Evolutionary conservation across 2,329 filamentous ascomycete species (phyloP).

Genomic region (Nigrograna mackinnonii): DNA sequence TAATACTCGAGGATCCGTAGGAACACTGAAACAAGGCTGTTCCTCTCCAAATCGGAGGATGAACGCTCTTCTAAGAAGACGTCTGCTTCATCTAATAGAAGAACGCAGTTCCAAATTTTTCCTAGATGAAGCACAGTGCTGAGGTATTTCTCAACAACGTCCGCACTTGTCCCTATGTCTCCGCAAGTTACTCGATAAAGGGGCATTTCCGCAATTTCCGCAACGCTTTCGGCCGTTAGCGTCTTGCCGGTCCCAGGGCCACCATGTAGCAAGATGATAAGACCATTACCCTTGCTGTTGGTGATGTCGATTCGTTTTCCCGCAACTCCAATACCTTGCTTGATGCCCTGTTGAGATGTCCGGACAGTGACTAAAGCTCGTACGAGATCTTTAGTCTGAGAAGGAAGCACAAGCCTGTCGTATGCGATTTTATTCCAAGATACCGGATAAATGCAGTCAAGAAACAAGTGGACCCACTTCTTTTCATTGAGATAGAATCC

Average conservation of each 20-base stretch:
- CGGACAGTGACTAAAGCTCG: constrained; percentile 5
- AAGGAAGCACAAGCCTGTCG: constrained; percentile 2
- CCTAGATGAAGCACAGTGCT: constrained; percentile 6
- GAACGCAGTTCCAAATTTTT: constrained; percentile 53
- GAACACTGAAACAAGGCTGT: constrained; percentile 27
- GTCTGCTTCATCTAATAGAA: constrained; percentile 62
- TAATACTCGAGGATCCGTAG: constrained; percentile 8
- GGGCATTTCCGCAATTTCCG: constrained; percentile 53
- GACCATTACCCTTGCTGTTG: constrained; percentile 49
- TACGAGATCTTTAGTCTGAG: constrained; percentile 8
- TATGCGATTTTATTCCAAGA: constrained; percentile 7
- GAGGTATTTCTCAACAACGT: constrained; percentile 8
- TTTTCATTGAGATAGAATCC: constrained; percentile 10
- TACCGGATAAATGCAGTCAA: constrained; percentile 1
- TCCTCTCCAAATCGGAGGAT: constrained; percentile 8
- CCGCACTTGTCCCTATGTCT: constrained; percentile 8
- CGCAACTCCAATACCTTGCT: background rate
- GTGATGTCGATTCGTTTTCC: constrained; percentile 18
- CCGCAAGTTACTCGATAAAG: constrained; percentile 40
- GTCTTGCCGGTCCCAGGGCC: constrained; percentile 50
- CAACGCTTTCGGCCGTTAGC: constrained; percentile 30
- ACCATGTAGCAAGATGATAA: constrained; percentile 54
- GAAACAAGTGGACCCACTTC: constrained; percentile 6
- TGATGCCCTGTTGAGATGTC: constrained; percentile 10
- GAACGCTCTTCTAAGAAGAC: constrained; percentile 58